Evolutionary conservation across 2,329 filamentous ascomycete genomes (phyloP), one percentile per base, ranked within the genome.

Genomic region (Colletotrichum cordylinicola): DNA sequence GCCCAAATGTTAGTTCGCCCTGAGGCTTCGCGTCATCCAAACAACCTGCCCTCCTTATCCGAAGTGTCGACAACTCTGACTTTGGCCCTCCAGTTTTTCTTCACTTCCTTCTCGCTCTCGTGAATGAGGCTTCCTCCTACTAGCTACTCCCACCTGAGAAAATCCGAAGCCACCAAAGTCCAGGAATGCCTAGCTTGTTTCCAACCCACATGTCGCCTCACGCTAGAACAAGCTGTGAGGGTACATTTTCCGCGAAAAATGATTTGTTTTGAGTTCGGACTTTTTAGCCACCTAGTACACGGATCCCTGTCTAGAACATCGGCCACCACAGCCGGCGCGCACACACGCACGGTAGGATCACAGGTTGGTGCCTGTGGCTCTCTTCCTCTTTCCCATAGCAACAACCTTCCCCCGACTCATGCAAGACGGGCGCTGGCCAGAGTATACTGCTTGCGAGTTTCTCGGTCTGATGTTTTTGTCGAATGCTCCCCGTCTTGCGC

Each of bases 1-100:
- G 52, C 6, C 29, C 2, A 16, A 75, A 68, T 33, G 10, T 27
- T 35, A 33, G 56, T 56, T 43, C 13, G 69, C 16, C 56, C 35
- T 35, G 27, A 67, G 64, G 43, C 12, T 62, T 60, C 56, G 69
- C 70, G 70, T 75, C 73, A 65, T 73, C 64, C 43, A n/a, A 69
- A 61, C 27, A 67, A 27, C 13, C n/a, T 18, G 56, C 65, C 48
- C 48, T 27, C 56, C 24, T 62, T 67, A 33, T 67, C 64, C 33
- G 64, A 68, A 64, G 29, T 56, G 18, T 55, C 29, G 15, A 7
- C 18, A 39, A 61, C 24, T 55, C 39, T 37, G 55, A 15, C 31
- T 62, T 21, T 52, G 43, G n/a, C 6, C 43, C 43, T 52, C n/a
- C 13, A 2, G 10, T 21, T 10, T 48, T 52, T 29, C 18, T 39